Evolutionary conservation across 2,329 filamentous ascomycete genomes (phyloP).

Genomic region (Sclerotinia minor): DNA sequence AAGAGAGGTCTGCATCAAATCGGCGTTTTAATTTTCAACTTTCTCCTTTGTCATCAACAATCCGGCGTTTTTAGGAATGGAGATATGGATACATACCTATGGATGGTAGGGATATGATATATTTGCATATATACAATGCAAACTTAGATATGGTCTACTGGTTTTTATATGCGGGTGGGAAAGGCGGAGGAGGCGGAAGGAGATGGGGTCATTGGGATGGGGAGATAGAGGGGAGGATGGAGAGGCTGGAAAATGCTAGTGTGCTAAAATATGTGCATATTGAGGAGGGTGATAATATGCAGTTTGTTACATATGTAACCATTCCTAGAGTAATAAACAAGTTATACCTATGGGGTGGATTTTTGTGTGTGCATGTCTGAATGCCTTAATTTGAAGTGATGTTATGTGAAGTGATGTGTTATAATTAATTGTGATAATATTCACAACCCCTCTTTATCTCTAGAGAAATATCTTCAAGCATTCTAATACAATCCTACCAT

Average conservation of each 20-base stretch:
- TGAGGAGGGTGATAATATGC: not conserved
- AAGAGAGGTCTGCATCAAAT: conserved; percentile 16
- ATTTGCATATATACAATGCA: conserved; percentile 9
- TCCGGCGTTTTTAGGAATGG: conserved; percentile 8
- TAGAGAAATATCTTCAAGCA: no score
- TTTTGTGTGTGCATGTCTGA: not conserved
- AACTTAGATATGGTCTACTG: conserved; percentile 14
- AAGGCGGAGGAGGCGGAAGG: no score
- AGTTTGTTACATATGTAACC: not conserved
- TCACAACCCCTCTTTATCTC: no score
- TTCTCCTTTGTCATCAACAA: conserved; percentile 3
- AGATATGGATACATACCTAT: conserved; percentile 20
- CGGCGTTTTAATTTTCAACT: conserved; percentile 3
- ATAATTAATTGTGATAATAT: not conserved
- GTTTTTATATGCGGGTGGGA: not conserved
- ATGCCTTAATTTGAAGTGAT: no score
- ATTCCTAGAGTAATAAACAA: not conserved
- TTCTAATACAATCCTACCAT: no score
- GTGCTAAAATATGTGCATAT: conserved; percentile 1
- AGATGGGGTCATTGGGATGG: not conserved
- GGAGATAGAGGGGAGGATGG: no score
- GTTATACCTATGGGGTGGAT: not conserved
- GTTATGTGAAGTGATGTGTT: not conserved
- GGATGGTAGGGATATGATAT: conserved; percentile 15
- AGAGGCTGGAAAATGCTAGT: not conserved